Conservation (phyloP, 345 rosid species). For the Populus tremula region DNA sequence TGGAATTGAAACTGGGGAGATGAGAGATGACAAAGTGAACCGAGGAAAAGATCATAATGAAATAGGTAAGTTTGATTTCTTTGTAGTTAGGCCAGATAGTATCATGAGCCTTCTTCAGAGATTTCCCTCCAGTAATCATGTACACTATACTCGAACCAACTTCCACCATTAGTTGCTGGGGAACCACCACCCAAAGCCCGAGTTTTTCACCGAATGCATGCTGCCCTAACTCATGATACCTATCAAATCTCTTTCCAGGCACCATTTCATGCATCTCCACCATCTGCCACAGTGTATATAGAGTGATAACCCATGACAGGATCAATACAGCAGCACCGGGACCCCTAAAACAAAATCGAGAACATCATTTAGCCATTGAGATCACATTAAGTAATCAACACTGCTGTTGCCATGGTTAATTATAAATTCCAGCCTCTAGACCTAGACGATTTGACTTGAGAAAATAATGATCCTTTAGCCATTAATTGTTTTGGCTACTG, state of each 20-base stretch:
- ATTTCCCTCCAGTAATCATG: slow-evolving; percentile 62
- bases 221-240: slow-evolving; percentile 72
- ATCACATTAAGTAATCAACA: not conserved
- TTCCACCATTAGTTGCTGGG: slow-evolving; percentile 64
- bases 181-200: slow-evolving; percentile 67
- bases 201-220: slow-evolving; percentile 69
- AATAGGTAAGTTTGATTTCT: slow-evolving; percentile 47
- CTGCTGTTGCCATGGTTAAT: too few relatives aligned
- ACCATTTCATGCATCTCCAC: slow-evolving; percentile 84
- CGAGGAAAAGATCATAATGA: slow-evolving; percentile 59
- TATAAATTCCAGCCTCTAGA: too few relatives aligned
- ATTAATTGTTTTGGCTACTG: too few relatives aligned
- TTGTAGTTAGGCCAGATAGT: slow-evolving; percentile 38
- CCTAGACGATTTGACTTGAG: too few relatives aligned
- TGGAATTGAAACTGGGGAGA: slow-evolving; percentile 64
- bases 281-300: slow-evolving; percentile 79
- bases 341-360: slow-evolving; percentile 36
- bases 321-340: slow-evolving; percentile 49
- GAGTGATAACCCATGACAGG: slow-evolving; percentile 68
- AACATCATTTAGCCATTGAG: not conserved
- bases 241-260: slow-evolving; percentile 64
- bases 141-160: slow-evolving; percentile 59
- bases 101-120: slow-evolving; percentile 54
- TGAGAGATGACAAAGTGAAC: slow-evolving; percentile 59
- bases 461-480: too few relatives aligned